phyloP scores from a whole-genome alignment of 495 filamentous ascomycete genomes.

The Penicillium atrosanguineum region DNA sequence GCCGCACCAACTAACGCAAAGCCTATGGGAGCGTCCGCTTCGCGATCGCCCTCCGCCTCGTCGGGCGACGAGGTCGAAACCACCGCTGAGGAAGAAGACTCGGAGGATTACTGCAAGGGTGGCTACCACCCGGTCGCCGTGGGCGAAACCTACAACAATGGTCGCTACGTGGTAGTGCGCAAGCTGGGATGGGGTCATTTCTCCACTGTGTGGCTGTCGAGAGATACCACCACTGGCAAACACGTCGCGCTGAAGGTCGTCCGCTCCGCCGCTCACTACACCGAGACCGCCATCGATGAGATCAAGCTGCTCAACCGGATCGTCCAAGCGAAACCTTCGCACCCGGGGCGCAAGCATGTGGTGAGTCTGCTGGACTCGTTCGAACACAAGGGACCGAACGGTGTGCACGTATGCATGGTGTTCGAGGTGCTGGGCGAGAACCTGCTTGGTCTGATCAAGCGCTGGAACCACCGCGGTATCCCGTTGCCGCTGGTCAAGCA shows the following conservation, averaged over 20 bases:
- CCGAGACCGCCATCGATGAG: slow-evolving; percentile 97
- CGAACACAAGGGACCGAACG: slow-evolving; percentile 95
- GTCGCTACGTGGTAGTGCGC: slow-evolving; percentile 91
- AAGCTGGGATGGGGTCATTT: slow-evolving; percentile 99
- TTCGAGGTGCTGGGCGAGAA: slow-evolving; percentile 98
- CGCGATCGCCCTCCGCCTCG: slow-evolving; percentile 77
- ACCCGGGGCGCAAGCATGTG: slow-evolving; percentile 90
- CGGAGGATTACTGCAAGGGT: slow-evolving; percentile 98
- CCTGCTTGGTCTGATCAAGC: slow-evolving; percentile 91
- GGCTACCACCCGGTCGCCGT: slow-evolving; percentile 94
- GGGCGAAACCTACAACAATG: slow-evolving; percentile 96
- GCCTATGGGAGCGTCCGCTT: slow-evolving; percentile 47
- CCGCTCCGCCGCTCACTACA: slow-evolving; percentile 95
- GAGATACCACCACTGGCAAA: slow-evolving; percentile 85
- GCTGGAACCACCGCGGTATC: slow-evolving; percentile 96
- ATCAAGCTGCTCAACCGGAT: slow-evolving; percentile 98
- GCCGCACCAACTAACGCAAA: slow-evolving; percentile 33
- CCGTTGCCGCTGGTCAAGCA: slow-evolving; percentile 96
- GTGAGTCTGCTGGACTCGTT: slow-evolving; percentile 96
- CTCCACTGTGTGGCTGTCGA: slow-evolving; percentile 96
- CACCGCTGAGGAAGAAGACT: slow-evolving; percentile 97
- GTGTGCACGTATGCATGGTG: slow-evolving; percentile 97
- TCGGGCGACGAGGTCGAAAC: slow-evolving; percentile 86
- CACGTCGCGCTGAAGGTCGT: slow-evolving; percentile 98
- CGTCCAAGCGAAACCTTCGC: slow-evolving; percentile 87